Evolutionary conservation across 768 basidiomycete species (phyloP), one percentile per base, ranked within the genome.

Genomic region (Termitomyces bulborhizus): DNA sequence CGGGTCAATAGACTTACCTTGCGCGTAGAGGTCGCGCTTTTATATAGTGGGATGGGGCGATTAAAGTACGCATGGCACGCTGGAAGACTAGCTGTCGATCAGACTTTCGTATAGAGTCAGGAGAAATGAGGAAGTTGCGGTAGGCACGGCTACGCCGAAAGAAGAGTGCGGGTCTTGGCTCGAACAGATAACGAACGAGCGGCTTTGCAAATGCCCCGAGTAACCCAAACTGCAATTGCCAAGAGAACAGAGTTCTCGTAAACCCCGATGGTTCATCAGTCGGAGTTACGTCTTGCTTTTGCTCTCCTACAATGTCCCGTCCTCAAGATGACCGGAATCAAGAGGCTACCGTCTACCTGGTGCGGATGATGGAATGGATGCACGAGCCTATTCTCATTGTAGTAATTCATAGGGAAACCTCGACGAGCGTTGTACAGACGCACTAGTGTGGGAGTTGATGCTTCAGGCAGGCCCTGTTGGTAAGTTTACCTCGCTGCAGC

Each of bases 401-500:
- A 21, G 21, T 40, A 26, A 15, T 40, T 34, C 3, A 18, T 57
- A 98, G 96, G 96, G 96, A 48, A 98, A 99, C 68, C 82, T 99
- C 29, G 96, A 98, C 68, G 97, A 98, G 71, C 82, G 93, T 54
- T 93, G 90, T 65, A 81, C 90, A 9, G 96, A 98, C 69, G 92
- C 95, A 32, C 77, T 98, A 54, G 78, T 98, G 52, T 98, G 96
- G 96, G 96, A 98, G 75, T 74, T 99, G 46, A 98, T 99, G 96
- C 71, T 99, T 39, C 96, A 98, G 73, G 95, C 96, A n/a, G 96
- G 96, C 7, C 96, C 96, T 60, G 94, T 98, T 48, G 93, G 96
- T 95, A 64, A 66, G 93, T 3, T 78, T 45, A 41, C 29, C 40
- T 46, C 16, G 40, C 40, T 32, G 29, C 31, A 24, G 39, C 24